Conservation (phyloP, 495 filamentous ascomycete genomes). For the Evansstolkia leycettana region DNA sequence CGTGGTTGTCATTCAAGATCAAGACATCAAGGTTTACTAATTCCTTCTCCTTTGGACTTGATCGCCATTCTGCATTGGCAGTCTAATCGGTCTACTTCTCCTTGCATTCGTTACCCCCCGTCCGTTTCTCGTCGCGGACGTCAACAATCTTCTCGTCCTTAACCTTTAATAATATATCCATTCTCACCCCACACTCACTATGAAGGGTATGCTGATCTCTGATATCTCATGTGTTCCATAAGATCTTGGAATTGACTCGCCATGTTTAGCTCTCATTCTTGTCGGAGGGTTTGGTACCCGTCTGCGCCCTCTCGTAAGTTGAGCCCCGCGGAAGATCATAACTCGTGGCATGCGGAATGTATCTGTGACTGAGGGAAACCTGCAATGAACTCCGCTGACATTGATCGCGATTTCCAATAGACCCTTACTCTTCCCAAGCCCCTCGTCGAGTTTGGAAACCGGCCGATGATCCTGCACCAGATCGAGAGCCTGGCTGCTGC, state of each 20-base stretch:
- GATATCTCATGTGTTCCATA: no score
- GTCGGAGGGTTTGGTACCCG: slow-evolving; percentile 99
- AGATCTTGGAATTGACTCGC: no score
- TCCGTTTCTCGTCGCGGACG: no score
- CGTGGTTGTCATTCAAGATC: no score
- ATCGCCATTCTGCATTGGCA: no score
- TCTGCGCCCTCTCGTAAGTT: slow-evolving; percentile 87
- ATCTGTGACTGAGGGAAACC: neutral
- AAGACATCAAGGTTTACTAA: no score
- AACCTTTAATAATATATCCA: neutral
- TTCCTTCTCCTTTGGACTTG: no score
- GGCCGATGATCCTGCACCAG: slow-evolving; percentile 98
- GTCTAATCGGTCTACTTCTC: no score
- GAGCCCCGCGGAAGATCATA: slow-evolving; percentile 10
- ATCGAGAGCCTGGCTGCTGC: slow-evolving; percentile 90
- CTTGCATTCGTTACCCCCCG: no score
- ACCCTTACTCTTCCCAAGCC: slow-evolving; percentile 96
- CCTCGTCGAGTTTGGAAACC: slow-evolving; percentile 94
- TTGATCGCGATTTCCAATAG: slow-evolving; percentile 28
- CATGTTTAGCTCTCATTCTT: slow-evolving; percentile 79
- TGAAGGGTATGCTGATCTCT: slow-evolving; percentile 36
- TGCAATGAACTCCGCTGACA: slow-evolving; percentile 3
- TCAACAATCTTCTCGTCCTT: no score
- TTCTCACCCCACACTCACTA: slow-evolving; percentile 13
- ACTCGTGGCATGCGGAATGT: neutral